Conservation (phyloP, 1,284 basidiomycete genomes). For the Phylloboletellus chloephorus region DNA sequence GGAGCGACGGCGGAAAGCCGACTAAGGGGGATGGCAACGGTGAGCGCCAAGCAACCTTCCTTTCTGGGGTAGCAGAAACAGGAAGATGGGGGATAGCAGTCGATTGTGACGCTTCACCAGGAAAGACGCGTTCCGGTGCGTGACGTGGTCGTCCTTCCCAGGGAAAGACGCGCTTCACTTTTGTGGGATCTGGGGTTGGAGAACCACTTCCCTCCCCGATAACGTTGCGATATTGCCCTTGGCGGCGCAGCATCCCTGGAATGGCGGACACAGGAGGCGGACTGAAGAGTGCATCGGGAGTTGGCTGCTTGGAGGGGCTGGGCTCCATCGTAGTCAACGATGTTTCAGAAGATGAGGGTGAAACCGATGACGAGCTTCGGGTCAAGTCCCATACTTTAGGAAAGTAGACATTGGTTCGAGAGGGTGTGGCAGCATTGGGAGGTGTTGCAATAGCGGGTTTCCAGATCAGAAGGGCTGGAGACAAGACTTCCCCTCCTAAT, state of each 20-base stretch:
- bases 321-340: constrained; percentile 22
- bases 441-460: constrained; percentile 69
- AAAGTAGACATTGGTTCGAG: constrained; percentile 63
- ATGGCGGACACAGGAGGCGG: constrained; percentile 53
- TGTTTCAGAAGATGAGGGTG: constrained; percentile 25
- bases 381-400: constrained; percentile 68
- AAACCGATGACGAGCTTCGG: constrained; percentile 24
- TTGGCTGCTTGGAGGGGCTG: constrained; percentile 28
- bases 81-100: constrained; percentile 25
- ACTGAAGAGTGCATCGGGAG: constrained; percentile 50
- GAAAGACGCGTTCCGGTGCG: constrained; percentile 70
- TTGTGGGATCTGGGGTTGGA: constrained; percentile 63
- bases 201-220: constrained; percentile 36
- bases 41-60: constrained; percentile 16
- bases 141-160: constrained; percentile 79
- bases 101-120: constrained; percentile 59
- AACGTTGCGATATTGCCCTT: constrained; percentile 61
- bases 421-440: constrained; percentile 51
- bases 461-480: constrained; percentile 64
- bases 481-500: constrained; percentile 36
- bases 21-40: constrained; percentile 32
- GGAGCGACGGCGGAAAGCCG: constrained; percentile 52
- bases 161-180: constrained; percentile 83
- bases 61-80: constrained; percentile 31
- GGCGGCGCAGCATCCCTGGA: constrained; percentile 52